Evolutionary conservation across 2,329 filamentous ascomycete species (phyloP), one percentile per base, ranked within the genome.

Genomic region (Orbilia quercus): DNA sequence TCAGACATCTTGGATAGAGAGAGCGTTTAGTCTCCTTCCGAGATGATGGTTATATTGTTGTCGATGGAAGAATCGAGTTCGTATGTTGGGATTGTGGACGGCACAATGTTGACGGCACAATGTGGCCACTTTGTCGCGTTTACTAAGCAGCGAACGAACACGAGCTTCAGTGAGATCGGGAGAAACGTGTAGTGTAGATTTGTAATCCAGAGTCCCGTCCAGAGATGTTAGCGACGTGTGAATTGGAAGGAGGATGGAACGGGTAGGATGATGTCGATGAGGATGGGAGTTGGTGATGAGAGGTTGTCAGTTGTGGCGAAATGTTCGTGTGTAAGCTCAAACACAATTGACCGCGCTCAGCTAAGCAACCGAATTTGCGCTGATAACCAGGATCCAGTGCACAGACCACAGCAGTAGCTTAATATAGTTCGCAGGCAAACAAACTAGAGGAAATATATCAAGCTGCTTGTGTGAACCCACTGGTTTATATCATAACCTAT

Each of bases 221-320:
- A 36, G 14, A 31, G 14, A 11, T 31, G 18, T 51, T n/a, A 42
- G 20, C 16, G 36, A 38, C 57, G 34, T 58, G n/a, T 36, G 9
- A 57, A 64, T 58, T 28, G n/a, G 48, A 7, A 14, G n/a, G 34
- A 18, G 36, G 18, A 38, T 7, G 31, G 44, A 47, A 20, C 34
- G 5, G 47, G 45, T 20, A 20, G 14, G 34, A 18, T 42, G 31
- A 23, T 25, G 40, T 14, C 50, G 53, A 57, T 50, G 51, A 31
- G 36, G 38, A 36, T 47, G 51, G n/a, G 63, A 42, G 55, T 53
- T 63, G 58, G 53, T 57, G 66, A 5, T 28, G 25, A 28, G 25
- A 58, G 58, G 58, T 57, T 36, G 58, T 64, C 57, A 44, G 58
- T 64, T 53, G 66, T 71, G 66, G 66, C 66, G 51, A 71, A n/a